Base-by-base conservation (phyloP, 371 early-diverging fungal genomes). In the Haplosporangium sp. region DNA sequence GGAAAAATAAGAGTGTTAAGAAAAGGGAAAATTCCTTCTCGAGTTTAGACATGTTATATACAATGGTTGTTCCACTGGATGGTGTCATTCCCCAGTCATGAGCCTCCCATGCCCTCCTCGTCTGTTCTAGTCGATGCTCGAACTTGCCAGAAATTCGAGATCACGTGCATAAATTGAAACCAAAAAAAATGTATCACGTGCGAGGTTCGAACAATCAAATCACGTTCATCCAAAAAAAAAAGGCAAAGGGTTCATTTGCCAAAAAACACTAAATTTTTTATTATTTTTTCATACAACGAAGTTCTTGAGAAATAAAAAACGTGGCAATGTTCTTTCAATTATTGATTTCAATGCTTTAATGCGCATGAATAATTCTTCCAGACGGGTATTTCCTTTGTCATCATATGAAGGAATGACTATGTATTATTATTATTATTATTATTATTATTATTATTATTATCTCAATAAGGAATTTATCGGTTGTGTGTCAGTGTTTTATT, bases 131-230 rank as follows among this genome's bases (percentile, higher is more conserved):
- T 27, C 4, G 20, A 34, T 55, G 44, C 65, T 65, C 65, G 65
- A 65, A 65, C 34, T 13, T 65, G 56, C 65, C 55, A 55, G 65
- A 65, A 65, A 55, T 10, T 27, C 17, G 5, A 15, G 50, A 27
- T 50, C 50, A 35, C 34, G 63, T 37, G 20, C 34, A 27, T 57
- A 1, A 13, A 34, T 57, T 57, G 27, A 27, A 27, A 27, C 27
- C 0, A 27, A 27, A 27, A 17, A n/a, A 17, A n/a, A n/a, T 8
- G 17, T 35, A 34, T 35, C 20, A 55, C 55, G 55, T 20, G 45
- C 10, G 45, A 45, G 10, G 10, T 45, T 9, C 45, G 69, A 62
- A 62, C 61, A 69, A 69, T 69, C 69, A 61, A 61, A 44, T 69
- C 62, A 61, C 69, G 69, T 61, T 10, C 44, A 59, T 53, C 48